Evolutionary conservation across 495 filamentous ascomycete species (phyloP).

Genomic region (Podospora pseudocomata): DNA sequence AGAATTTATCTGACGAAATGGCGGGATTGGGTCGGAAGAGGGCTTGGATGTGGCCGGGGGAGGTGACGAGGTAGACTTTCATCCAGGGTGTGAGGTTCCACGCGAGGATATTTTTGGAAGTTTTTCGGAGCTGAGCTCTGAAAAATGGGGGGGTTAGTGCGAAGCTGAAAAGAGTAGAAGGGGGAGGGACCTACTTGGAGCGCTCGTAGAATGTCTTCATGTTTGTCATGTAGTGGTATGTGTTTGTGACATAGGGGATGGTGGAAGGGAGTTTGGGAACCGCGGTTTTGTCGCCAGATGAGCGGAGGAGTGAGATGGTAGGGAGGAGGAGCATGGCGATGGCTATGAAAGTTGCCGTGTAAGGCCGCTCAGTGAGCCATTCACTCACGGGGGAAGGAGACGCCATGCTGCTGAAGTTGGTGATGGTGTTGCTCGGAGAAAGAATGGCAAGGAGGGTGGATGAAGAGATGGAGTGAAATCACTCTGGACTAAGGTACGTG

Average conservation of each 20-base stretch:
- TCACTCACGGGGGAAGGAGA: not conserved
- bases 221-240: not conserved
- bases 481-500: not conserved
- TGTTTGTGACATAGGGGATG: not conserved
- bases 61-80: slow-evolving; percentile 26
- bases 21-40: slow-evolving; percentile 18
- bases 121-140: not conserved
- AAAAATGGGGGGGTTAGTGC: too few relatives aligned
- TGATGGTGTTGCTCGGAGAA: not conserved
- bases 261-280: not conserved
- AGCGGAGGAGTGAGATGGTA: not conserved
- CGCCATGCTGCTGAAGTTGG: not conserved
- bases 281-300: not conserved
- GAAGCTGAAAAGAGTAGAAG: too few relatives aligned
- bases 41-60: slow-evolving; percentile 21
- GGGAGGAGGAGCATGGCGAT: not conserved
- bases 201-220: not conserved
- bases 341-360: not conserved
- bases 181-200: not conserved
- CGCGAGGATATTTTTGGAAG: slow-evolving; percentile 16
- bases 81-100: slow-evolving; percentile 22
- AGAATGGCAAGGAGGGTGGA: not conserved
- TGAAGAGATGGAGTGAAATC: not conserved
- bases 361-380: not conserved
- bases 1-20: slow-evolving; percentile 24